Conservation (phyloP, 2,329 filamentous ascomycete genomes). For the Periconia macrospinosa region DNA sequence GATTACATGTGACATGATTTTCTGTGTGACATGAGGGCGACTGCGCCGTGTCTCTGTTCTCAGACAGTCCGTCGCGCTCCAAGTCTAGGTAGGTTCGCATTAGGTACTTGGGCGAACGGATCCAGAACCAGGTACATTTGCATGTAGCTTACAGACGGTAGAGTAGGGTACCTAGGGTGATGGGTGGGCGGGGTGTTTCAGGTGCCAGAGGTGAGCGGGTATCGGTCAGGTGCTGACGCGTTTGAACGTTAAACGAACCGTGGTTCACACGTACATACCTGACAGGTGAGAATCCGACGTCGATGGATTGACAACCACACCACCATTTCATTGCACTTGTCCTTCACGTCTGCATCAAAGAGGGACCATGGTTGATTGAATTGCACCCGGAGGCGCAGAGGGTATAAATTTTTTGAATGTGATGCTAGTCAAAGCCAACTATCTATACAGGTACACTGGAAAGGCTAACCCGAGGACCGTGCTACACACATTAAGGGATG, state of each 20-base stretch:
- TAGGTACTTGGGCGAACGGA: too few relatives aligned
- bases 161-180: too few relatives aligned
- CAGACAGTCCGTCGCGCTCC: too few relatives aligned
- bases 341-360: background rate
- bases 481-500: slow-evolving; percentile 11
- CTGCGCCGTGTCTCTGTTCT: too few relatives aligned
- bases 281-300: background rate
- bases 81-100: too few relatives aligned
- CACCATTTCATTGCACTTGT: background rate
- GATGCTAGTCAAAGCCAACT: slow-evolving; percentile 8
- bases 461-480: slow-evolving; percentile 11
- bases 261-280: background rate
- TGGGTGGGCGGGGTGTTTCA: too few relatives aligned
- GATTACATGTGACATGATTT: too few relatives aligned
- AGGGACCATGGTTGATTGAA: background rate
- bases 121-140: too few relatives aligned
- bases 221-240: background rate
- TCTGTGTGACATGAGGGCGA: too few relatives aligned
- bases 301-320: background rate
- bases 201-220: too few relatives aligned
- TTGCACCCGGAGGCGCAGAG: background rate
- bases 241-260: background rate
- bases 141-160: too few relatives aligned
- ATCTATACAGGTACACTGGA: slow-evolving; percentile 20
- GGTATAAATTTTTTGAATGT: background rate